Conservation (phyloP, 805 yeast species). For the Candida wancherniae region DNA sequence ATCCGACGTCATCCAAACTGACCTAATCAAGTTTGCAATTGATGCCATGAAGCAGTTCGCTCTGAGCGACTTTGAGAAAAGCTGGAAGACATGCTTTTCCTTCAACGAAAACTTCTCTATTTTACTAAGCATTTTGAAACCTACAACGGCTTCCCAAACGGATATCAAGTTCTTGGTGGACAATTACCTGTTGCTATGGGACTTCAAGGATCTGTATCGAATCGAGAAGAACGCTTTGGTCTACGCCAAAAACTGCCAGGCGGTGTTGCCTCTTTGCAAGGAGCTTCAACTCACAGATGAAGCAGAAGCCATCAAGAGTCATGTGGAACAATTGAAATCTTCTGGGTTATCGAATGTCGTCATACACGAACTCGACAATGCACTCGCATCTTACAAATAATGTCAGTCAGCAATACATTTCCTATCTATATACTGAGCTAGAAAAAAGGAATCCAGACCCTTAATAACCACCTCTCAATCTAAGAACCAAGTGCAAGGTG, state of each 20-base stretch:
- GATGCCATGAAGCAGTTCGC: constrained; percentile 20
- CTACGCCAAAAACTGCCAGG: constrained; percentile 30
- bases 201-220: constrained; percentile 10
- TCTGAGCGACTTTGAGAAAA: constrained; percentile 27
- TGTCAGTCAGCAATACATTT: neutral
- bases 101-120: constrained; percentile 37
- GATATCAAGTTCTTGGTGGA: constrained; percentile 5
- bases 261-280: constrained; percentile 16
- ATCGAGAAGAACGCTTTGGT: constrained; percentile 35
- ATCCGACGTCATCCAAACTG: constrained; percentile 9
- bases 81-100: constrained; percentile 60
- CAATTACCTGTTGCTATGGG: constrained; percentile 17
- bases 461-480: constrained; percentile 51
- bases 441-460: constrained; percentile 20
- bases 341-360: constrained; percentile 19
- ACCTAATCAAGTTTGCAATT: constrained; percentile 26
- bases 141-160: neutral
- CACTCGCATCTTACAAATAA: constrained; percentile 1
- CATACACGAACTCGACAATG: constrained; percentile 12
- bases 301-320: constrained; percentile 10
- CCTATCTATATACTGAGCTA: constrained; percentile 1
- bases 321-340: constrained; percentile 15
- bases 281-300: constrained; percentile 12
- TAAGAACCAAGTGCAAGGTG: constrained; percentile 23
- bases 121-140: constrained; percentile 5